Evolutionary conservation across 352 stramenopile genomes (phyloP).

Genomic region (Plasmopara viticola): DNA sequence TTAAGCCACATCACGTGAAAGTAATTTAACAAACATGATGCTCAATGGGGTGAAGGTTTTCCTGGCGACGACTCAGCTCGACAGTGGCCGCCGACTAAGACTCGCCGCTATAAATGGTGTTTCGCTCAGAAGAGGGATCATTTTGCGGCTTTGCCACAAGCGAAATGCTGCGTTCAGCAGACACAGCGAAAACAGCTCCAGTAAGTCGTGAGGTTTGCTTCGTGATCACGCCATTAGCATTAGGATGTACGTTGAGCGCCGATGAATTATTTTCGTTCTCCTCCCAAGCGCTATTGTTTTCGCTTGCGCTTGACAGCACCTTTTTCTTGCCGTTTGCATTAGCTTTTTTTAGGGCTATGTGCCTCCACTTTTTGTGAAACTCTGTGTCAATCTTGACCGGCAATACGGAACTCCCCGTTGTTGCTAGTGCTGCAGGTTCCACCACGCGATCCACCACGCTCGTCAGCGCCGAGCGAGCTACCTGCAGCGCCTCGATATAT

Average conservation of each 20-base stretch:
- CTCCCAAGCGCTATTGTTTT: constrained; percentile 19
- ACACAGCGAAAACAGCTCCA: background rate
- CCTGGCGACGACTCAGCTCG: background rate
- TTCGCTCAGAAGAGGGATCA: constrained; percentile 9
- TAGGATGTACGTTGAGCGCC: constrained; percentile 13
- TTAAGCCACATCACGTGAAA: no score
- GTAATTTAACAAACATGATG: no score
- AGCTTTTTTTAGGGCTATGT: background rate
- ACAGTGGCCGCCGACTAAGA: background rate
- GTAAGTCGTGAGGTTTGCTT: constrained; percentile 3
- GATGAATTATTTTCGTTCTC: constrained; percentile 36
- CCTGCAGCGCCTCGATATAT: constrained; percentile 43
- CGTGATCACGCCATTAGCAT: constrained; percentile 3
- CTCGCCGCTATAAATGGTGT: background rate
- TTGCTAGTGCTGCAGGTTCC: constrained; percentile 4
- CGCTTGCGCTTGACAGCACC: constrained; percentile 6
- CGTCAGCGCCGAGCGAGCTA: constrained; percentile 34
- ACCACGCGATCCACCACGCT: constrained; percentile 31
- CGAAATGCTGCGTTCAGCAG: background rate
- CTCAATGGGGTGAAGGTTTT: no score
- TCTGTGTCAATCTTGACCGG: constrained; percentile 1
- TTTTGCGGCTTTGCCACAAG: constrained; percentile 7
- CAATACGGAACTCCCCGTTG: background rate
- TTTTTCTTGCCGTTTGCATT: constrained; percentile 8
- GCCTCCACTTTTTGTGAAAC: background rate